These are phyloP conservation scores for Heterobasidion occidentale DNA, from an alignment of 1,284 basidiomycete genomes.

Conservation along the genomic window DNA sequence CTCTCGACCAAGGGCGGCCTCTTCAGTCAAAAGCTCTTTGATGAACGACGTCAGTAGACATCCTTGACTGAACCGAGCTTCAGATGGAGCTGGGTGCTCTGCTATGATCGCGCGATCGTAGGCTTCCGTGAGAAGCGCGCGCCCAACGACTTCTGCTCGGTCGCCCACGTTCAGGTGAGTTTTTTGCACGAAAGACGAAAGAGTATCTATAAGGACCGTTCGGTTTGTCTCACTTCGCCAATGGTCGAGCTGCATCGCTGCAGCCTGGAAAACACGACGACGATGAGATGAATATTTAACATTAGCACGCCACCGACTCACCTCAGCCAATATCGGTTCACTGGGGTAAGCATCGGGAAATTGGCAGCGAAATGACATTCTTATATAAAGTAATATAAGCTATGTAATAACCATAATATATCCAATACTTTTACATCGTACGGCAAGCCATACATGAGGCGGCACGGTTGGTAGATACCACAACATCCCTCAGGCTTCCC, in stretches of 20 bases:
- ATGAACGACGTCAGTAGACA: neutral
- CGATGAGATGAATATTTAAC: no score
- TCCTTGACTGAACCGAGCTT: neutral
- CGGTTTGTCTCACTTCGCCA: neutral
- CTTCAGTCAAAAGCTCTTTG: neutral
- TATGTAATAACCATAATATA: no score
- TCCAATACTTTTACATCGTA: no score
- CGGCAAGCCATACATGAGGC: no score
- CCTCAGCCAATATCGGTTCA: constrained; percentile 1
- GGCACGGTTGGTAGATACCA: no score
- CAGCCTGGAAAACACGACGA: neutral
- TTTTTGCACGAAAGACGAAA: neutral
- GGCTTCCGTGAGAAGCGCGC: neutral
- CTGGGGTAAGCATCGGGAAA: no score
- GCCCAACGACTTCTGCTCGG: neutral
- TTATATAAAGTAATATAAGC: no score
- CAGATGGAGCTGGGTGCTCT: neutral
- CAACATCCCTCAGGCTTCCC: no score
- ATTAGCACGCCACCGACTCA: neutral
- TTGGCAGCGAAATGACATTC: no score
- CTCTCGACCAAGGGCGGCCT: neutral
- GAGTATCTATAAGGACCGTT: neutral
- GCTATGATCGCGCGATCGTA: neutral
- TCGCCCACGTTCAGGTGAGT: neutral
- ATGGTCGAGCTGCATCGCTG: neutral